These are phyloP conservation scores for Ampelomyces quisqualis DNA, from an alignment of 2,329 filamentous ascomycete species.

Conservation along the genomic window DNA sequence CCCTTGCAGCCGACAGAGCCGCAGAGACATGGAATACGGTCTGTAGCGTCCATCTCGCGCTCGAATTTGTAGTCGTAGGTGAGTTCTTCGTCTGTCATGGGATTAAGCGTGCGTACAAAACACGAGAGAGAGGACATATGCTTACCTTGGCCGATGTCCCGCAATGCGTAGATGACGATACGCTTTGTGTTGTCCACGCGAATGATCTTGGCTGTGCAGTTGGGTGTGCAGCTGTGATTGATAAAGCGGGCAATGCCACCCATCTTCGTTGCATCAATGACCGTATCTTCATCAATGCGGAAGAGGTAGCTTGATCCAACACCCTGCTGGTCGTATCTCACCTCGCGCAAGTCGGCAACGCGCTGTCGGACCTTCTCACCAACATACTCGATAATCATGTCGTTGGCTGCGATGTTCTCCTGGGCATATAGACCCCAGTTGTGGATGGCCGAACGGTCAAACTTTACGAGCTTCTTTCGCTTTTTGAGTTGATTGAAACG, in stretches of 20 bases:
- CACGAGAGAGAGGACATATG: too few species aligned
- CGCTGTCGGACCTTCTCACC: conserved; percentile 96
- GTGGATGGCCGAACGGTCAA: conserved; percentile 95
- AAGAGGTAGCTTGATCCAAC: conserved; percentile 98
- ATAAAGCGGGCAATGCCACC: conserved; percentile 98
- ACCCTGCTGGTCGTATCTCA: conserved; percentile 88
- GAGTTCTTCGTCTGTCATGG: conserved; percentile 81
- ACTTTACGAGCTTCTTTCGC: conserved; percentile 98
- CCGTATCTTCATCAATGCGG: conserved; percentile 95
- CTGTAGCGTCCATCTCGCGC: conserved; percentile 88
- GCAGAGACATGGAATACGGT: conserved; percentile 96
- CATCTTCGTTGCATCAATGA: conserved; percentile 97
- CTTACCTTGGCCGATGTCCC: conserved; percentile 93
- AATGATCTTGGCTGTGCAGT: conserved; percentile 99
- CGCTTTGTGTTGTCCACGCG: conserved; percentile 97
- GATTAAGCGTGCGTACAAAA: too few species aligned
- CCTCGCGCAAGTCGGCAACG: conserved; percentile 94
- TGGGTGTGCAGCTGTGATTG: conserved; percentile 97
- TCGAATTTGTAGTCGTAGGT: conserved; percentile 99
- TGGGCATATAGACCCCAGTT: conserved; percentile 98
- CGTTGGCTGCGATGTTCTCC: conserved; percentile 94
- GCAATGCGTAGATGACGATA: conserved; percentile 97
- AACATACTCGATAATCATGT: conserved; percentile 99
- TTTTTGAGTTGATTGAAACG: conserved; percentile 99
- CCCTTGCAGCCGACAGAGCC: conserved; percentile 96